phyloP scores from a whole-genome alignment of 495 filamentous ascomycete genomes.

The Pyronema omphalodes region DNA sequence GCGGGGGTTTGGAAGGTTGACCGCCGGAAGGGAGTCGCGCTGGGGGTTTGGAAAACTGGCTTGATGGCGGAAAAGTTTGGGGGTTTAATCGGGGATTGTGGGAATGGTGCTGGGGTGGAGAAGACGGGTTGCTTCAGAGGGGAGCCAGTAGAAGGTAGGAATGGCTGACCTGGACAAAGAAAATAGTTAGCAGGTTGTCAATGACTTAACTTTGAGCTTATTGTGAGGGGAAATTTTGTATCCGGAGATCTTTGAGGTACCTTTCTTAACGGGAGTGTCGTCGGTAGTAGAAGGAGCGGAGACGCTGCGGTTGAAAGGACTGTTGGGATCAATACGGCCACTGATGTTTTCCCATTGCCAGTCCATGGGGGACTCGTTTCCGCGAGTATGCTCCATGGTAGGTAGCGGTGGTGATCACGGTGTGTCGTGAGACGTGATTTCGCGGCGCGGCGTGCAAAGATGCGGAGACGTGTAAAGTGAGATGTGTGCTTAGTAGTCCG shows the following conservation, averaged over 20 bases:
- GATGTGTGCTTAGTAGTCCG: no score
- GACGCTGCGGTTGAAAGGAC: neutral
- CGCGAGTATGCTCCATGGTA: neutral
- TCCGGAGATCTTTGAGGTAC: neutral
- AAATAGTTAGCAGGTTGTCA: no score
- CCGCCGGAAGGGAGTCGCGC: neutral
- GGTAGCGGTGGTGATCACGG: no score
- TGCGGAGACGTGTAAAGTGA: no score
- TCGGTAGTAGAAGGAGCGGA: neutral
- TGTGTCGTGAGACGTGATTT: no score
- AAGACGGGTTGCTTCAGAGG: conserved; percentile 7
- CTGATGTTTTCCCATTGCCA: conserved; percentile 7
- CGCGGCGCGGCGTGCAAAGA: no score
- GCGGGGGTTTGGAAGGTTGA: neutral
- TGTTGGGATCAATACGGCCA: neutral
- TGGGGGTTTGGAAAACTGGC: neutral
- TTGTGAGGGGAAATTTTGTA: no score
- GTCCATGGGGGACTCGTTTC: conserved; percentile 10
- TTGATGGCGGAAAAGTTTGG: neutral
- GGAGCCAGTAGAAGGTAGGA: neutral
- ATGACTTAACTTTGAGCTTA: no score
- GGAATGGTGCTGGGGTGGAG: neutral
- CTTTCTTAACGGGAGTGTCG: conserved; percentile 1
- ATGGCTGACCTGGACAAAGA: neutral
- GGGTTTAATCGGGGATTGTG: neutral